These are phyloP conservation scores for Leccinum rimulosum DNA, from an alignment of 768 basidiomycete species.

Conservation along the genomic window DNA sequence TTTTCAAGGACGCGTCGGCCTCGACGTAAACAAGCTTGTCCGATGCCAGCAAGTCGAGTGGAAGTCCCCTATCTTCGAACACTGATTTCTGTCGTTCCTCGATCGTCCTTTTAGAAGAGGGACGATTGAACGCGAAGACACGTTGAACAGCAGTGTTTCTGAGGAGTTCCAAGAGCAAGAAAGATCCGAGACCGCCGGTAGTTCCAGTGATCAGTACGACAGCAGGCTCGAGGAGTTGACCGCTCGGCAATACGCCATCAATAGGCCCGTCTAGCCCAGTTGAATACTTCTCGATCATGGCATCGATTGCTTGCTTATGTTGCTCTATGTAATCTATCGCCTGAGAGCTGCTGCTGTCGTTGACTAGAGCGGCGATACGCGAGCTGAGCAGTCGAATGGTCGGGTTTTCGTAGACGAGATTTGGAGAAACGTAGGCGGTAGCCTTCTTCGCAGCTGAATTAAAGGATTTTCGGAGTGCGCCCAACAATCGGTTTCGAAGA, in stretches of 20 bases:
- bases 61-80: constrained; percentile 26
- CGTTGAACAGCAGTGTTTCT: constrained; percentile 21
- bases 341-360: background rate
- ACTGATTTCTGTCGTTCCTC: constrained; percentile 25
- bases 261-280: constrained; percentile 8
- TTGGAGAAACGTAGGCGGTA: constrained; percentile 23
- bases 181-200: constrained; percentile 42
- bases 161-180: constrained; percentile 33
- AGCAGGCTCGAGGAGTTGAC: constrained; percentile 3
- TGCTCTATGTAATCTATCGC: constrained; percentile 1
- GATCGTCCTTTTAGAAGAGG: constrained; percentile 14
- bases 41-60: background rate
- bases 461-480: constrained; percentile 30
- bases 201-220: constrained; percentile 40
- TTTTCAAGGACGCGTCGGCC: constrained; percentile 28
- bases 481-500: constrained; percentile 23
- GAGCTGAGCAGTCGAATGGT: constrained; percentile 37
- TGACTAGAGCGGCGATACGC: constrained; percentile 14
- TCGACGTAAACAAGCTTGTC: constrained; percentile 31
- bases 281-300: constrained; percentile 42
- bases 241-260: constrained; percentile 9
- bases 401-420: constrained; percentile 39
- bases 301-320: constrained; percentile 28
- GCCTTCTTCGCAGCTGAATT: constrained; percentile 27
- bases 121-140: constrained; percentile 11